Percentiles rank a stretch among this genome's conserved stretches.
phyloP scores from a whole-genome alignment of 2,329 filamentous ascomycete genomes.

The Pyrenochaeta sp. region DNA sequence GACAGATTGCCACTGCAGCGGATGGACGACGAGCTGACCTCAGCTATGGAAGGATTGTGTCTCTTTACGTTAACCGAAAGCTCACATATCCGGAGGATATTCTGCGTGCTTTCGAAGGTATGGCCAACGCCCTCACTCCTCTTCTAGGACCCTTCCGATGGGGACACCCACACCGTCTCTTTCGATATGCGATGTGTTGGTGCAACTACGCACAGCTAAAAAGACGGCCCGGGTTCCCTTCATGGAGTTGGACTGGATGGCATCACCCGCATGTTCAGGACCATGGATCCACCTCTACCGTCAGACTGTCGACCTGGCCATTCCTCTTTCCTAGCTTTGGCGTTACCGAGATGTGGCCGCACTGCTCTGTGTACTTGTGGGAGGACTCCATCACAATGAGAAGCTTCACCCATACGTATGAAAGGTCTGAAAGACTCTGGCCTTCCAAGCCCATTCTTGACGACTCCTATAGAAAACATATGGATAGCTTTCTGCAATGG shows the following conservation, averaged over 20 bases:
- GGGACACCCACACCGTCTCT: neutral
- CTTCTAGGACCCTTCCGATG: neutral
- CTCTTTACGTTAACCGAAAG: neutral
- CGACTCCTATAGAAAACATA: neutral
- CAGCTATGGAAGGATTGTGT: neutral
- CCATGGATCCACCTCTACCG: neutral
- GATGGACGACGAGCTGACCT: neutral
- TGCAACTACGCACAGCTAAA: neutral
- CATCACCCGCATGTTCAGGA: neutral
- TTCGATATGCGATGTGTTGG: neutral
- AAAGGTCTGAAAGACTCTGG: neutral
- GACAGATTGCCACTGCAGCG: neutral
- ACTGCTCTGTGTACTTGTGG: neutral
- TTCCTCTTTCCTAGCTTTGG: neutral
- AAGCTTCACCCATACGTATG: neutral
- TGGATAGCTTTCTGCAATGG: neutral
- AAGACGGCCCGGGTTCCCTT: neutral
- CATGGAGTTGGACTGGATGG: neutral
- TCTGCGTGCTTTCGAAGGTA: neutral
- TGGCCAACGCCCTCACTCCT: neutral
- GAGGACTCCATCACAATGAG: neutral
- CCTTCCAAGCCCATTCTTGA: neutral
- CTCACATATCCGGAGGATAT: neutral
- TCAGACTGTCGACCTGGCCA: neutral
- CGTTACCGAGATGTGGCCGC: neutral